phyloP scores from a whole-genome alignment of 2,329 filamentous ascomycete species.

The Clarireedia monteithiana region DNA sequence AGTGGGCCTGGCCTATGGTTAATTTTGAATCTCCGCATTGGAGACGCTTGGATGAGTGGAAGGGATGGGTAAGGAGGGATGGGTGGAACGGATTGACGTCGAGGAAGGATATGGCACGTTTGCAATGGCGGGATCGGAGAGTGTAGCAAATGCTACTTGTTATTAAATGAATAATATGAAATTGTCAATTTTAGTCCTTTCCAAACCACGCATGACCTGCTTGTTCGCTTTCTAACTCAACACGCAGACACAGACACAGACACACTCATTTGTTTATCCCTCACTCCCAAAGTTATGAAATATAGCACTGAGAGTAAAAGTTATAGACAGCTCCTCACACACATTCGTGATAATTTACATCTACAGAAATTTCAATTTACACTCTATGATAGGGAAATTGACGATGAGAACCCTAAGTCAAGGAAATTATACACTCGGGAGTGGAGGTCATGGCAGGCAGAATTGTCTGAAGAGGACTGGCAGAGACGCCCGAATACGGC shows the following conservation, averaged over 20 bases:
- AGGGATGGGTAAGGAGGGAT: slow-evolving; percentile 1
- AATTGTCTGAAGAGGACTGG: too few species aligned
- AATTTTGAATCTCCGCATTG: slow-evolving; percentile 5
- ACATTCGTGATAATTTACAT: too few species aligned
- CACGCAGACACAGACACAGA: too few species aligned
- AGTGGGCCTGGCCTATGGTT: slow-evolving; percentile 4
- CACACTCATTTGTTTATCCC: too few species aligned
- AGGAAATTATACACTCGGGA: background rate
- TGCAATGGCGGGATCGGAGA: background rate
- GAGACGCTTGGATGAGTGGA: slow-evolving; percentile 3
- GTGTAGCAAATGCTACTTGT: background rate
- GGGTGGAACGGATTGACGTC: background rate
- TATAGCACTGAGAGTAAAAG: too few species aligned
- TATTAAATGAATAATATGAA: background rate
- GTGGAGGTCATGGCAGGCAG: background rate
- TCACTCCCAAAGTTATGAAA: too few species aligned
- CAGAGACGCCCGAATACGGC: background rate
- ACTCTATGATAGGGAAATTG: too few species aligned
- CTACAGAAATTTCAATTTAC: too few species aligned
- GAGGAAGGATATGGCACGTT: background rate
- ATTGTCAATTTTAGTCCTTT: background rate
- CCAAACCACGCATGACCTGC: too few species aligned
- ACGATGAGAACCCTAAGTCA: too few species aligned
- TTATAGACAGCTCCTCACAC: too few species aligned
- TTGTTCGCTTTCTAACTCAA: too few species aligned